Percentiles rank a stretch among this genome's conserved stretches.
Evolutionary conservation across 495 filamentous ascomycete species (phyloP).

Genomic region (Lasiosphaeris hirsuta): DNA sequence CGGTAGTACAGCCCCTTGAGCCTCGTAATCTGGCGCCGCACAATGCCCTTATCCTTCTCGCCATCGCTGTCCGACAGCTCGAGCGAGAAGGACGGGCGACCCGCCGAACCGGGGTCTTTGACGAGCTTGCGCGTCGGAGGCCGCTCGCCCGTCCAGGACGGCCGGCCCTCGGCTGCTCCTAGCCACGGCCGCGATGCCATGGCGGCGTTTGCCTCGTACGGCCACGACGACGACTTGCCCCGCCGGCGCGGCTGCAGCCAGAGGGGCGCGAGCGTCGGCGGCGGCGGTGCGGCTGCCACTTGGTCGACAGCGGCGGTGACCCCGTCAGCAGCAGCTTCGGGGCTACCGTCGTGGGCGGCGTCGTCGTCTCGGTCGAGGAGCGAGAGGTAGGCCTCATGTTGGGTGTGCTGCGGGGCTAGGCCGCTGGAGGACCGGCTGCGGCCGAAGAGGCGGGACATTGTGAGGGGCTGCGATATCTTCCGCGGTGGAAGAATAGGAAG

Average conservation of each 20-base stretch:
- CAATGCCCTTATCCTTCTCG: conserved; percentile 24
- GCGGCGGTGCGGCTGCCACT: background rate
- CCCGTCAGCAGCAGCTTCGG: background rate
- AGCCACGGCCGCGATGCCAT: conserved; percentile 20
- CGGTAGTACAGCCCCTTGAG: conserved; percentile 26
- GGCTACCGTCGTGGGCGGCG: background rate
- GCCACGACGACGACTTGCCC: conserved; percentile 1
- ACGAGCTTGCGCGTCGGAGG: conserved; percentile 26
- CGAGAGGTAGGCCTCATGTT: conserved; percentile 24
- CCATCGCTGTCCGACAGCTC: conserved; percentile 27
- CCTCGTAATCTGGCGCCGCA: conserved; percentile 24
- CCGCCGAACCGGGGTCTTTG: conserved; percentile 23
- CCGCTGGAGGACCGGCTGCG: conserved; percentile 3
- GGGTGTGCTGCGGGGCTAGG: conserved; percentile 3
- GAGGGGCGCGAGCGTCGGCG: no score
- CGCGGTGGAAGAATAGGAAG: no score
- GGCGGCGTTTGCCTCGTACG: background rate
- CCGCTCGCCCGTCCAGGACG: conserved; percentile 21
- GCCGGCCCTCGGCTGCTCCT: conserved; percentile 17
- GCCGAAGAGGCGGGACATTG: conserved; percentile 24
- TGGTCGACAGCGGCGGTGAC: no score
- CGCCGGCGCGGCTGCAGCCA: conserved; percentile 5
- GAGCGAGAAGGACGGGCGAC: conserved; percentile 22
- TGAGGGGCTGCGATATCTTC: background rate
- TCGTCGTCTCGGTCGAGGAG: conserved; percentile 22